Percentiles rank a stretch among this genome's conserved stretches.
phyloP scores from a whole-genome alignment of 495 filamentous ascomycete species.

The Zalerion maritima region DNA sequence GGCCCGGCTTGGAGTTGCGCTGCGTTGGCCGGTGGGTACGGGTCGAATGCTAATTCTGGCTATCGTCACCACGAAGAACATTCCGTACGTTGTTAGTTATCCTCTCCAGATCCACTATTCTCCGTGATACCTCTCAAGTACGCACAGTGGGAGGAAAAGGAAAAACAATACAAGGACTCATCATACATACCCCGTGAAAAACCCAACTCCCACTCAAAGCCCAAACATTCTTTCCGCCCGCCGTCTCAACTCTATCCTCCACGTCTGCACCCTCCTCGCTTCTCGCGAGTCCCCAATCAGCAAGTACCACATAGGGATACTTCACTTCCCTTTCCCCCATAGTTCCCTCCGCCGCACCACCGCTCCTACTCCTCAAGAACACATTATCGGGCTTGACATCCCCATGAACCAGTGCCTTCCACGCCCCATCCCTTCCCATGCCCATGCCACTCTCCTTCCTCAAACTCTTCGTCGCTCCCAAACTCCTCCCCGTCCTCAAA shows the following conservation, averaged over 20 bases:
- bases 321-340: too few species aligned
- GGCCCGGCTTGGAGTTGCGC: not conserved
- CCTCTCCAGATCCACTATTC: too few species aligned
- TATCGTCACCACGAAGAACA: too few species aligned
- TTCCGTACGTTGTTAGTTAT: too few species aligned
- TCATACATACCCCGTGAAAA: too few species aligned
- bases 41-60: slow-evolving; percentile 8
- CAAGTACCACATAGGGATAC: slow-evolving; percentile 15
- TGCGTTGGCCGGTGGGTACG: slow-evolving; percentile 4
- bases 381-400: slow-evolving; percentile 21
- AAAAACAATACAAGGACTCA: too few species aligned
- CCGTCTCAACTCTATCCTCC: slow-evolving; percentile 3
- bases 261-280: slow-evolving; percentile 1
- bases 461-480: too few species aligned
- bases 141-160: too few species aligned
- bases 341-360: not conserved
- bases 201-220: too few species aligned
- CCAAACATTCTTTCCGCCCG: too few species aligned
- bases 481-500: slow-evolving; percentile 10
- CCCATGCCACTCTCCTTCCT: too few species aligned
- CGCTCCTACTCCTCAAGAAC: slow-evolving; percentile 9
- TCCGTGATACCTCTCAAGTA: too few species aligned
- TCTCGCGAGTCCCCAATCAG: slow-evolving; percentile 18
- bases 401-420: slow-evolving; percentile 14
- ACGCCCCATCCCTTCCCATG: slow-evolving; percentile 2